Conservation (phyloP, 2,329 filamentous ascomycete species). For the Cladosporium sp. region DNA sequence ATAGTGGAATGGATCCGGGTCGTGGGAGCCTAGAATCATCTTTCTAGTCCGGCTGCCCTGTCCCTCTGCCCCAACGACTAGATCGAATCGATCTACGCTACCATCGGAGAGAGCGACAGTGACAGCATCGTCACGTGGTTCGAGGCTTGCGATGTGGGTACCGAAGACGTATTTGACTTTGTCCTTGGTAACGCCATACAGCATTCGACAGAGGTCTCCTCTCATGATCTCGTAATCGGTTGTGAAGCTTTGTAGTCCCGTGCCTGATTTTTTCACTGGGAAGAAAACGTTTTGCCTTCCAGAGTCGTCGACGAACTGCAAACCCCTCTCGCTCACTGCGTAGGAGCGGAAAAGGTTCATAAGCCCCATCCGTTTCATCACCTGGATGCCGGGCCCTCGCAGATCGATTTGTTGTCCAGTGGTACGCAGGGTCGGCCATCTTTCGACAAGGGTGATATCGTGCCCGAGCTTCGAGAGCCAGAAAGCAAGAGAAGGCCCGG, state of each 20-base stretch:
- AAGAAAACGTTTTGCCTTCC: slow-evolving; percentile 30
- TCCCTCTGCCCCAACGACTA: slow-evolving; percentile 11
- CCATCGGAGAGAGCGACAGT: neutral
- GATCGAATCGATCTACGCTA: neutral
- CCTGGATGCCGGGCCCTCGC: slow-evolving; percentile 30
- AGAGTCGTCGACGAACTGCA: slow-evolving; percentile 30
- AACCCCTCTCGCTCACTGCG: slow-evolving; percentile 31
- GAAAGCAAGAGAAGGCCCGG: slow-evolving; percentile 29
- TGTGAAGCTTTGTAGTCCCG: slow-evolving; percentile 38
- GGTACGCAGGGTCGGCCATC: slow-evolving; percentile 16
- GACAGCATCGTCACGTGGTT: slow-evolving; percentile 14
- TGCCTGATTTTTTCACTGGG: slow-evolving; percentile 26
- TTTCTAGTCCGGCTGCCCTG: slow-evolving; percentile 4
- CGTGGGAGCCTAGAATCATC: neutral
- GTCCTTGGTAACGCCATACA: slow-evolving; percentile 40
- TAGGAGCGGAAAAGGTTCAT: slow-evolving; percentile 26
- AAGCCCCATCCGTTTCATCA: slow-evolving; percentile 34
- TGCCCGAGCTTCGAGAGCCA: slow-evolving; percentile 25
- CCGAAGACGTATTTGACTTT: slow-evolving; percentile 30
- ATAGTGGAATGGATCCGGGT: neutral
- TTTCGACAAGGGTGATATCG: slow-evolving; percentile 30
- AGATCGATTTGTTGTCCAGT: slow-evolving; percentile 36
- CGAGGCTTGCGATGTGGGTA: slow-evolving; percentile 25
- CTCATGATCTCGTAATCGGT: slow-evolving; percentile 59
- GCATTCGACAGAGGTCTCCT: slow-evolving; percentile 51